Evolutionary conservation across 352 stramenopile genomes (phyloP), one percentile per base, ranked within the genome.

Genomic region (Phytopythium aichiense): DNA sequence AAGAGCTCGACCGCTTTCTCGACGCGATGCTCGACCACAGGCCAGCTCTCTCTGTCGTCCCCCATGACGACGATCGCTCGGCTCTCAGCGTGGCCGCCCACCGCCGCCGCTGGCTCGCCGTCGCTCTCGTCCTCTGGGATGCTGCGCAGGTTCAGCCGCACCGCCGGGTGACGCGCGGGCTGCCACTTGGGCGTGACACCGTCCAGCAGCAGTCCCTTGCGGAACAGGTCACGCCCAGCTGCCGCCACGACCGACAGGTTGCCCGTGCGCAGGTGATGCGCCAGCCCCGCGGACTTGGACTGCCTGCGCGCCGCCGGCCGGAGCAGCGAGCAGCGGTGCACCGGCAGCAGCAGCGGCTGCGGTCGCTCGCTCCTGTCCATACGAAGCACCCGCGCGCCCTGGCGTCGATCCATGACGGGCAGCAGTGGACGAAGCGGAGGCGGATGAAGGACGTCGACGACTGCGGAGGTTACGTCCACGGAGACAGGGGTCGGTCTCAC

Each of bases 151-250:
- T 82, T 90, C 11, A 76, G 72, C 35, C 20, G 42, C 42, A 25
- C 42, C 42, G 42, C 42, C 7, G 42, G 68, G 72, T 22, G 86
- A 68, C 4, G 76, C 72, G 12, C 76, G 70, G 23, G 66, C 74
- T 25, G 87, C 71, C 2, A 74, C 72, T 7, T 74, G 80, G 45
- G 85, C 77, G 2, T 72, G 70, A 45, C 73, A 65, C 42, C 42
- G 45, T 88, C 72, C 51, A 87, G 73, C 55, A 73, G 66, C 42
- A 91, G 67, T 1, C 81, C 76, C 23, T 82, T 63, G 42, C 81
- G 77, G 57, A 91, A 89, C 59, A 91, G 79, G 25, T 88, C 76
- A 37, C 77, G 72, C 0, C 81, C 81, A 2, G 79, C 81, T n/a
- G 71, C 67, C 0, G 81, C 81, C 22, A 91, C 65, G 28, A 85